phyloP scores from a whole-genome alignment of 257 asterid genomes.

The Plantago major region DNA sequence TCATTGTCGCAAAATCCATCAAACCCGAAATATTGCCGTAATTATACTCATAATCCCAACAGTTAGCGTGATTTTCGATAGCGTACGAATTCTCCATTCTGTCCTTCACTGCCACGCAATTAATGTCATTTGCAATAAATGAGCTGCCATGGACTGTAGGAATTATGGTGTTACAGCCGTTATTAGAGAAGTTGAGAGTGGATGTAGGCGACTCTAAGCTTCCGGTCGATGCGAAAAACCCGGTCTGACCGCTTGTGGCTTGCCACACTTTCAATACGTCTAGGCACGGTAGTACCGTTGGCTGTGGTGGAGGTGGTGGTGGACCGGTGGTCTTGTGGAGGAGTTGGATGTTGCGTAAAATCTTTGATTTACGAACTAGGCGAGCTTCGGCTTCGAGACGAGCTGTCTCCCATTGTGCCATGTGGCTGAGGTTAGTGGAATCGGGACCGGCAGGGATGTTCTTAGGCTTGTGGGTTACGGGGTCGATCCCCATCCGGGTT shows the following conservation, averaged over 20 bases:
- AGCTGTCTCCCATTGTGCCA: constrained; percentile 61
- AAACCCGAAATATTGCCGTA: background rate
- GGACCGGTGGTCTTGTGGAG: constrained; percentile 3
- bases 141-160: constrained; percentile 10
- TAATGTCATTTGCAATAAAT: constrained; percentile 1
- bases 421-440: constrained; percentile 47
- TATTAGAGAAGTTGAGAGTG: constrained; percentile 4
- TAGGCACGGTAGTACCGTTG: constrained; percentile 13
- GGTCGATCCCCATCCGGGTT: constrained; percentile 48
- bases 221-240: background rate
- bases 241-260: background rate
- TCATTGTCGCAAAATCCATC: background rate
- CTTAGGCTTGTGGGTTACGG: constrained; percentile 43
- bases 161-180: background rate
- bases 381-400: constrained; percentile 49
- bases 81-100: constrained; percentile 20
- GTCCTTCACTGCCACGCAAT: constrained; percentile 2
- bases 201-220: constrained; percentile 23
- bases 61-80: background rate
- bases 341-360: constrained; percentile 15
- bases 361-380: constrained; percentile 24
- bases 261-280: constrained; percentile 24
- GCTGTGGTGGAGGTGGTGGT: background rate
- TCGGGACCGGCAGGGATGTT: background rate
- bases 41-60: background rate